Percentiles rank a stretch among this genome's conserved stretches.
These are phyloP conservation scores for Fusarium heterosporum DNA, from an alignment of 2,329 filamentous ascomycete genomes.

Conservation along the genomic window DNA sequence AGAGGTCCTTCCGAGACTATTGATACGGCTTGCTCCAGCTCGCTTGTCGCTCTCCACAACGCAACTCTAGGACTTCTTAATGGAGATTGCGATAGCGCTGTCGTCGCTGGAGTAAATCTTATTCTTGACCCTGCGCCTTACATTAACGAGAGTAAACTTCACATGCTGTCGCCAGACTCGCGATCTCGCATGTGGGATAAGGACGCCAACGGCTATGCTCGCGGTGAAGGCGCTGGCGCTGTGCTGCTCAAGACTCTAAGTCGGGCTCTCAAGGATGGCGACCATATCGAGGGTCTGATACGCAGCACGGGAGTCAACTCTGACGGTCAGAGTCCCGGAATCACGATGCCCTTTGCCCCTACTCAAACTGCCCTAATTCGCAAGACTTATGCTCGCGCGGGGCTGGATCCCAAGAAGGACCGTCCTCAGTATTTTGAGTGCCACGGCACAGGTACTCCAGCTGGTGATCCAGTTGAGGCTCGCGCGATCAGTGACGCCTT, in stretches of 20 bases:
- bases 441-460: conserved; percentile 60
- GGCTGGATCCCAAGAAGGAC: not conserved
- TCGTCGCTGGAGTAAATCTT: conserved; percentile 23
- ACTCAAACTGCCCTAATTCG: conserved; percentile 8
- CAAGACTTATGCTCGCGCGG: not conserved
- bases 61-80: conserved; percentile 16
- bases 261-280: not conserved
- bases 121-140: conserved; percentile 24
- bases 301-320: conserved; percentile 13
- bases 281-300: conserved; percentile 8
- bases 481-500: conserved; percentile 2
- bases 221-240: conserved; percentile 27
- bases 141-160: conserved; percentile 13
- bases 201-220: conserved; percentile 25
- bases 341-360: not conserved
- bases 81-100: conserved; percentile 19
- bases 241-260: conserved; percentile 29
- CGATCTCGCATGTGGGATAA: conserved; percentile 25
- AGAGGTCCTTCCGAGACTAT: not conserved
- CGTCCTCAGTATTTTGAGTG: conserved; percentile 15
- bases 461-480: conserved; percentile 45
- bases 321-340: conserved; percentile 1
- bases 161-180: conserved; percentile 14
- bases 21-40: conserved; percentile 14
- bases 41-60: conserved; percentile 27